These are phyloP conservation scores for Spongospora subterranea DNA, from an alignment of 208 protist species.

Conservation along the genomic window DNA sequence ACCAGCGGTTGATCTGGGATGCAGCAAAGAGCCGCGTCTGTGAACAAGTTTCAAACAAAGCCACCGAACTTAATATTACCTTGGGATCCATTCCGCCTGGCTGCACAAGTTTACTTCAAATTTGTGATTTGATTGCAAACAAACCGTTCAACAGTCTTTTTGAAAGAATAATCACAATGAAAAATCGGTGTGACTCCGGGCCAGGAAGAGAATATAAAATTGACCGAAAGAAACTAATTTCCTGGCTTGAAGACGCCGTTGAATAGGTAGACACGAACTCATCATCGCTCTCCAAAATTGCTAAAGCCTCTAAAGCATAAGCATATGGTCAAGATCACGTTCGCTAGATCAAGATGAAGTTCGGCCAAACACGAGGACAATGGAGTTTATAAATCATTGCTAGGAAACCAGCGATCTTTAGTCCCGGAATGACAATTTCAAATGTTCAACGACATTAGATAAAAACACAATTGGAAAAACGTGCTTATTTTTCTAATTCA, in stretches of 20 bases:
- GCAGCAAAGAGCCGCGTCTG: background rate
- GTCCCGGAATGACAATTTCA: background rate
- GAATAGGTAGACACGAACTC: background rate
- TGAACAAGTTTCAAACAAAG: background rate
- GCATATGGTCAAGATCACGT: background rate
- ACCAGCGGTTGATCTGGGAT: background rate
- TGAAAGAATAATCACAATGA: background rate
- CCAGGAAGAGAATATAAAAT: background rate
- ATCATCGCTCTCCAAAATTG: background rate
- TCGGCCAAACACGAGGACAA: background rate
- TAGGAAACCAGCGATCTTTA: background rate
- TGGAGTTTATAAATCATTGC: background rate
- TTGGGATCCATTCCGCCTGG: background rate
- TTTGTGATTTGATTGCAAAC: background rate
- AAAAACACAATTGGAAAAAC: too few species aligned
- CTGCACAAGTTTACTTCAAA: background rate
- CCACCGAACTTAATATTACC: background rate
- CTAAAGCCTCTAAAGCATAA: background rate
- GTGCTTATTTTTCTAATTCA: background rate
- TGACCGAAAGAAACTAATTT: background rate
- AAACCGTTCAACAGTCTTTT: background rate
- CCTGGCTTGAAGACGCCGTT: background rate
- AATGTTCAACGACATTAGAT: background rate
- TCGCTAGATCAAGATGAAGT: background rate
- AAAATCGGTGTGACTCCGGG: background rate